These are phyloP conservation scores for Pseudodiploospora longispora DNA, from an alignment of 2,329 filamentous ascomycete genomes.

Conservation along the genomic window DNA sequence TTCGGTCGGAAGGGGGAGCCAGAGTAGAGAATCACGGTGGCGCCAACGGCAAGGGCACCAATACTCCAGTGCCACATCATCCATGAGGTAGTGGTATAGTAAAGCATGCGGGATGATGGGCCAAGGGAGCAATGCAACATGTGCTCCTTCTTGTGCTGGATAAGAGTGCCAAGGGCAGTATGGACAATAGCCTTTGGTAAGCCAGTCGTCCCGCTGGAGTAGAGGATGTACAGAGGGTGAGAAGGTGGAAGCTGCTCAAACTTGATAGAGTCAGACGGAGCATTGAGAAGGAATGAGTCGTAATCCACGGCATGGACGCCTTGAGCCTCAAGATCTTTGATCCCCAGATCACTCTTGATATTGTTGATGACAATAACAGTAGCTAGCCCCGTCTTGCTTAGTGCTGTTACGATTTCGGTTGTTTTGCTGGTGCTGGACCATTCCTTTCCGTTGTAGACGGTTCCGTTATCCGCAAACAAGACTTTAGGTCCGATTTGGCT, in stretches of 20 bases:
- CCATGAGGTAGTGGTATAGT: conserved; percentile 93
- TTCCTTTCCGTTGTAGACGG: conserved; percentile 83
- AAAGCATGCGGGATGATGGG: conserved; percentile 68
- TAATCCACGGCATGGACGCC: conserved; percentile 37
- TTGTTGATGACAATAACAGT: conserved; percentile 69
- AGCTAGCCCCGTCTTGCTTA: conserved; percentile 54
- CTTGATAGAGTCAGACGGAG: conserved; percentile 37
- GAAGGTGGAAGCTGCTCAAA: conserved; percentile 78
- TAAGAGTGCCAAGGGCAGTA: conserved; percentile 76
- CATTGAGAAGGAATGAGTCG: conserved; percentile 33
- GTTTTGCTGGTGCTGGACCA: conserved; percentile 78
- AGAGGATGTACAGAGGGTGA: conserved; percentile 88
- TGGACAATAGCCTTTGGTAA: conserved; percentile 92
- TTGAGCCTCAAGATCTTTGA: conserved; percentile 31
- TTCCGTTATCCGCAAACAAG: conserved; percentile 80
- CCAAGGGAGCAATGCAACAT: conserved; percentile 76
- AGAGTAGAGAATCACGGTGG: conserved; percentile 81
- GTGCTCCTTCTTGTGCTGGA: conserved; percentile 98
- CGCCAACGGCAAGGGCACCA: conserved; percentile 73
- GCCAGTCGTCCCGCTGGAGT: conserved; percentile 83
- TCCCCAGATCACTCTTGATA: conserved; percentile 37
- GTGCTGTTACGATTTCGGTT: conserved; percentile 59
- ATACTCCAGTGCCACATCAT: conserved; percentile 99
- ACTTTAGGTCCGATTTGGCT: conserved; percentile 76
- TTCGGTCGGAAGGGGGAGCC: conserved; percentile 81